Evolutionary conservation across 768 basidiomycete species (phyloP), one percentile per base, ranked within the genome.

Genomic region (Lactarius trivialis): DNA sequence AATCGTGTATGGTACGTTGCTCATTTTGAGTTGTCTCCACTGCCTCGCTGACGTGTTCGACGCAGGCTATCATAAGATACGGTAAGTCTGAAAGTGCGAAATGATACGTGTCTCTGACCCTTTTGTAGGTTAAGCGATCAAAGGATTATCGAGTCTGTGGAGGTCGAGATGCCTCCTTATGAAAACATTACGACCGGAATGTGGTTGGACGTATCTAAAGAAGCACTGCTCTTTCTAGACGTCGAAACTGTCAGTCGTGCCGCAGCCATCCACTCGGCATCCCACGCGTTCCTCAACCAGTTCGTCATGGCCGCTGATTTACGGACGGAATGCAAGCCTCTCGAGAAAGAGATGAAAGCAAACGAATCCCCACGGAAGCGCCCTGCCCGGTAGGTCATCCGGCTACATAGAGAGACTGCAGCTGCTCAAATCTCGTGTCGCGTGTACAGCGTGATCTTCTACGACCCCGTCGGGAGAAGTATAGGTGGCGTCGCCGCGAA

Each of bases 261-360:
- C 0, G 92, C 83, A 54, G 88, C 86, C 0, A 91, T 95, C 53
- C 93, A 96, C 69, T 82, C 91, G 5, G 92, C 93, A 3, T 79
- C 86, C 66, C 93, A 96, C 70, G 90, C 90, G 0, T 79, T 93
- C 68, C 73, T 95, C 65, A 93, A 91, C 68, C 81, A 83, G 45
- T 92, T 91, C 67, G 76, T 82, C 5, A 75, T 93, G 65, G 80
- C 82, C 0, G 76, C 78, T 33, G 90, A 92, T 60, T 71, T 94
- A 36, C 80, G 76, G 61, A 93, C 92, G 2, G 93, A 95, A 70
- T 95, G 93, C 75, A 91, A 91, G 71, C 82, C 82, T 0, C 74
- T 82, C 4, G 85, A 88, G 70, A 91, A 91, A 70, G 89, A 91
- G 73, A 84, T 85, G 71, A 82, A 78, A 60, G 70, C 73, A 15